These are phyloP conservation scores for Fomitopsis serialis DNA, from an alignment of 768 basidiomycete genomes.

Conservation along the genomic window DNA sequence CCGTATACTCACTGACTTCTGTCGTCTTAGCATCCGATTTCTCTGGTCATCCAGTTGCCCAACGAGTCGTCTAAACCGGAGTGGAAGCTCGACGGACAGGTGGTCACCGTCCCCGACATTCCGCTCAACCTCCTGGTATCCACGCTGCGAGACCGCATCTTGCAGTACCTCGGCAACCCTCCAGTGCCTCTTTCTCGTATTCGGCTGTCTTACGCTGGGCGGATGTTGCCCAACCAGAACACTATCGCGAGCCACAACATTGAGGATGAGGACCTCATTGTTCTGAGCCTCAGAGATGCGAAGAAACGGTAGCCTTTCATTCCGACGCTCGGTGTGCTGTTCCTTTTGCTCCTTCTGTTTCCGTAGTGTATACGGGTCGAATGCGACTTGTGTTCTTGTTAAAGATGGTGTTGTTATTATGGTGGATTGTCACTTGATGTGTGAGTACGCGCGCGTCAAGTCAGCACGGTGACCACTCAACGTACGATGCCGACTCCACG, in stretches of 20 bases:
- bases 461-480: no score
- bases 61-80: slow-evolving; percentile 79
- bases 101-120: slow-evolving; percentile 75
- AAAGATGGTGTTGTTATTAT: no score
- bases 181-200: slow-evolving; percentile 77
- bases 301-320: slow-evolving; percentile 52
- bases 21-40: slow-evolving; percentile 70
- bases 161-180: slow-evolving; percentile 65
- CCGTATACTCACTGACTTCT: background rate
- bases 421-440: no score
- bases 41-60: slow-evolving; percentile 80
- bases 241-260: slow-evolving; percentile 86
- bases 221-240: slow-evolving; percentile 83
- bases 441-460: no score
- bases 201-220: slow-evolving; percentile 71
- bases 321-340: background rate
- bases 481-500: no score
- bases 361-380: background rate
- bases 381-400: no score
- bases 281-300: slow-evolving; percentile 68
- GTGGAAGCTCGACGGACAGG: slow-evolving; percentile 85
- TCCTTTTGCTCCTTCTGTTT: background rate
- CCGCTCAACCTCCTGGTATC: slow-evolving; percentile 83
- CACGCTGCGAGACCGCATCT: slow-evolving; percentile 84
- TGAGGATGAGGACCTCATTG: slow-evolving; percentile 84